phyloP scores from a whole-genome alignment of 495 filamentous ascomycete species.

The Annulohypoxylon bovei region DNA sequence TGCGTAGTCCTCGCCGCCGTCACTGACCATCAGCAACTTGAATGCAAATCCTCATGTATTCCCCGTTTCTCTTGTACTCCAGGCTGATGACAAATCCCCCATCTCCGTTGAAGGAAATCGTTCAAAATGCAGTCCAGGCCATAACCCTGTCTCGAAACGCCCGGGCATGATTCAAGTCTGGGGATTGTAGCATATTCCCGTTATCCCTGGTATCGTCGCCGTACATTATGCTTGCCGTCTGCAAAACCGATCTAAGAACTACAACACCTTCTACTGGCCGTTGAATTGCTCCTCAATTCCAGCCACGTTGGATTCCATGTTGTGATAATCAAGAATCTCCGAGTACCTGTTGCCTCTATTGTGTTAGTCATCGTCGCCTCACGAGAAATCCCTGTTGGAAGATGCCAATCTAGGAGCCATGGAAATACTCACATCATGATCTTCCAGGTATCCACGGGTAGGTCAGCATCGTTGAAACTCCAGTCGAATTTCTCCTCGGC shows the following conservation, averaged over 20 bases:
- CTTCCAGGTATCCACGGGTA: slow-evolving; percentile 99
- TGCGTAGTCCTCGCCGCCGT: slow-evolving; percentile 22
- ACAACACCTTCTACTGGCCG: slow-evolving; percentile 48
- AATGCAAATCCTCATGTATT: slow-evolving; percentile 41
- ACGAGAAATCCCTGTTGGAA: neutral
- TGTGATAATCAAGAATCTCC: slow-evolving; percentile 98
- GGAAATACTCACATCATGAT: slow-evolving; percentile 90
- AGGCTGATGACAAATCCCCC: slow-evolving; percentile 21
- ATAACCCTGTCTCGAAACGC: slow-evolving; percentile 47
- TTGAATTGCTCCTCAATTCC: slow-evolving; percentile 52
- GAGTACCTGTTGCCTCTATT: slow-evolving; percentile 79
- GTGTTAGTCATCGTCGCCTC: slow-evolving; percentile 37
- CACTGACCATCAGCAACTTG: slow-evolving; percentile 17
- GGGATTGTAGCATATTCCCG: slow-evolving; percentile 24
- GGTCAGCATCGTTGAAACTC: slow-evolving; percentile 99
- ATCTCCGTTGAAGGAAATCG: slow-evolving; percentile 25
- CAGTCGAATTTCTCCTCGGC: slow-evolving; percentile 99
- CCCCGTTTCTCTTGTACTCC: slow-evolving; percentile 29
- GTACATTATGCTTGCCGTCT: slow-evolving; percentile 35
- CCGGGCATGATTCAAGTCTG: slow-evolving; percentile 39
- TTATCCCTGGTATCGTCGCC: slow-evolving; percentile 38
- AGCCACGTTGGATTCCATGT: slow-evolving; percentile 72
- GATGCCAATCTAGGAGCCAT: slow-evolving; percentile 29
- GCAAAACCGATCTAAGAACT: slow-evolving; percentile 28
- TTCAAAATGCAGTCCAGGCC: slow-evolving; percentile 34